Base-by-base conservation (phyloP, 257 asterid species). In the Plantago elongata region DNA sequence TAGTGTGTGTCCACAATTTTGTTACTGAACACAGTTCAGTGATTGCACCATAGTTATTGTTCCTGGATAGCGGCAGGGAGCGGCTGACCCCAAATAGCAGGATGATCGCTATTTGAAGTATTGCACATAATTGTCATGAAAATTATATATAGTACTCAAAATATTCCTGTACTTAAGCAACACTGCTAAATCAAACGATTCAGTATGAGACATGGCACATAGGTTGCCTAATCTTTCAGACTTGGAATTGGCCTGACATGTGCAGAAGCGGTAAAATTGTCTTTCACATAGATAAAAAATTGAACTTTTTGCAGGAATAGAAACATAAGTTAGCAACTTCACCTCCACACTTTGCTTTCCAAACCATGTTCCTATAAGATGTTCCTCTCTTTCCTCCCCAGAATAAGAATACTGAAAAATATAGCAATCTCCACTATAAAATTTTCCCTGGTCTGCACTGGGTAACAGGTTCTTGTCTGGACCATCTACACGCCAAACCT, bases 351-450 rank as follows among this genome's bases (percentile, higher is more conserved):
- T 86, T 69, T 78, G 78, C 72, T 74, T 77, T 68, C 97, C 97
- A 51, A 84, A 69, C 97, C 97, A 89, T 68, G 95, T 77, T 51
- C 94, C 90, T 57, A 86, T 77, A 58, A 86, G 81, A 71, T 73
- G 77, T 52, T 84, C 91, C 72, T 84, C 95, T 74, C 72, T 71
- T 60, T 72, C 94, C 45, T 82, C 72, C 47, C 80, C 83, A 43
- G 79, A 69, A 72, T 84, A 89, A 18, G 83, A 67, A 67, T 84
- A 84, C 56, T 89, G 94, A 69, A 84, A 73, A 69, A 89, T 79
- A 67, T 79, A 89, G 79, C 97, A 89, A 78, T 89, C 95, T 65
- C 94, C 95, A 58, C 79, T 81, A 77, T 83, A 89, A 66, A 89
- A 80, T 67, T 78, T 84, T 40, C 79, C 66, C 64, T 75, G 86